Evolutionary conservation across 306 rosid species (phyloP).

Genomic region (Carpinus viminea): DNA sequence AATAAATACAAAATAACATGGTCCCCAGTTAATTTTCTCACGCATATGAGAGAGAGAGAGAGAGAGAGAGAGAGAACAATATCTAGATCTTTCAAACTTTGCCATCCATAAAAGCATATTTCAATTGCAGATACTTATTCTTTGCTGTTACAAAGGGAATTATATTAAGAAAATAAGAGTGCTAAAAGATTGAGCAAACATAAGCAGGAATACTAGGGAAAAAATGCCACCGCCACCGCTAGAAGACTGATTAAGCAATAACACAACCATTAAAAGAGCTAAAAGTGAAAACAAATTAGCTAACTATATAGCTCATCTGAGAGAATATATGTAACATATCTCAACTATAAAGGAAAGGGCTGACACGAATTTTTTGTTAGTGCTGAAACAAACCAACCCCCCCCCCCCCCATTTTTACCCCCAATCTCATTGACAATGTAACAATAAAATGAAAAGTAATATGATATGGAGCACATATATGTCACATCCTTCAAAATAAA

Average conservation of each 20-base stretch:
- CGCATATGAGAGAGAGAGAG: background rate
- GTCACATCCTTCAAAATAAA: too few species aligned
- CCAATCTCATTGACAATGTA: too few species aligned
- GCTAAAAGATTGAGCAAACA: background rate
- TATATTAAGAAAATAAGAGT: background rate
- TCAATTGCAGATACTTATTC: background rate
- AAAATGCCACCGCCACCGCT: background rate
- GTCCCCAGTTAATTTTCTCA: background rate
- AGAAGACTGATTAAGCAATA: background rate
- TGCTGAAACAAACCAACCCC: too few species aligned
- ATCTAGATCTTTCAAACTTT: slow-evolving; percentile 4
- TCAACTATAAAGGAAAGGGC: too few species aligned
- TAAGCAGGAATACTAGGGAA: background rate
- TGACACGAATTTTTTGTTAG: too few species aligned
- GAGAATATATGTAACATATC: too few species aligned
- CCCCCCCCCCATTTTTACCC: too few species aligned
- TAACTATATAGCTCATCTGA: too few species aligned
- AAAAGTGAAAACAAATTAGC: too few species aligned
- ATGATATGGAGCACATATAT: too few species aligned
- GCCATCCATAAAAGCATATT: background rate
- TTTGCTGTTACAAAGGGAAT: background rate
- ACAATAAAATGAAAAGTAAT: too few species aligned
- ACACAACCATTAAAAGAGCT: too few species aligned
- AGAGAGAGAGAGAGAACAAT: background rate
- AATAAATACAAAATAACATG: background rate